phyloP scores from a whole-genome alignment of 305 asterid genomes.

The Salvia sclarea region DNA sequence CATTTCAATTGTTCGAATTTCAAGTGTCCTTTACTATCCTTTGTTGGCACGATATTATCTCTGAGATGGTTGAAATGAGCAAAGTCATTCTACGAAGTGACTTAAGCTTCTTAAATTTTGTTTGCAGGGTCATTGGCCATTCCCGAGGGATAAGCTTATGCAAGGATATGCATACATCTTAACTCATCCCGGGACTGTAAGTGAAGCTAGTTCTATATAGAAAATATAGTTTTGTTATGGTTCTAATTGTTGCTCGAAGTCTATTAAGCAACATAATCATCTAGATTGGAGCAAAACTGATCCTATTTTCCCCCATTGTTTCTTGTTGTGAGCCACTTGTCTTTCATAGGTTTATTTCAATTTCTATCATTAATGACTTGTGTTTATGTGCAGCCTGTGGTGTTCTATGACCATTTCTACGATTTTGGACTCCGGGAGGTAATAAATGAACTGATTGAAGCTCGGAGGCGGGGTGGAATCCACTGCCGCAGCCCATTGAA shows the following conservation, averaged over 20 bases:
- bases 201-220: neutral
- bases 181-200: constrained; percentile 61
- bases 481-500: constrained; percentile 26
- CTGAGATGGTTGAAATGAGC: neutral
- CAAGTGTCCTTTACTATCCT: neutral
- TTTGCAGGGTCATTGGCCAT: constrained; percentile 67
- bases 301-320: neutral
- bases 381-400: constrained; percentile 15
- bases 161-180: constrained; percentile 66
- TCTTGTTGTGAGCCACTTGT: neutral
- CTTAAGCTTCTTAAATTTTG: neutral
- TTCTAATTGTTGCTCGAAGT: neutral
- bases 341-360: neutral
- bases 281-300: neutral
- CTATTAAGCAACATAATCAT: neutral
- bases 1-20: neutral
- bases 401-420: constrained; percentile 24
- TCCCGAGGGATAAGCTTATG: constrained; percentile 55
- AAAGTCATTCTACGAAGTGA: neutral
- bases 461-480: constrained; percentile 25
- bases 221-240: neutral
- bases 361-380: neutral
- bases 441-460: constrained; percentile 22
- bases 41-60: neutral
- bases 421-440: constrained; percentile 26